Evolutionary conservation across 176 grass and related monocot genomes (phyloP).

Genomic region (Guadua angustifolia): DNA sequence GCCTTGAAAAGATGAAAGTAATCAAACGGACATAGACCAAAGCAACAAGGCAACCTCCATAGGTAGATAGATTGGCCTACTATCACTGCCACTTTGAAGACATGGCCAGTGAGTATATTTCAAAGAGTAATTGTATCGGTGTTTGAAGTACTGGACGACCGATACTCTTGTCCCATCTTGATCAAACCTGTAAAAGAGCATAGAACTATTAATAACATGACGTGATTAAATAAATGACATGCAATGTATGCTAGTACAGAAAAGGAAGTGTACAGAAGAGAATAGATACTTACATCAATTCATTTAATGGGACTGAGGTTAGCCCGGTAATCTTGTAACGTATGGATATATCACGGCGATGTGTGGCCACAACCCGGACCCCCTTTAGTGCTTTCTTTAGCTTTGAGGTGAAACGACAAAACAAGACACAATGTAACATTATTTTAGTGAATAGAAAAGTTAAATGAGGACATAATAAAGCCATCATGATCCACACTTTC

Average conservation of each 20-base stretch:
- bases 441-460: not conserved
- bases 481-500: constrained; percentile 37
- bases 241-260: not conserved
- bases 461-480: not conserved
- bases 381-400: constrained; percentile 76
- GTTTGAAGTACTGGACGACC: constrained; percentile 70
- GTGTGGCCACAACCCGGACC: constrained; percentile 61
- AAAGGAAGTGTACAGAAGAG: not conserved
- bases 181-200: constrained; percentile 65
- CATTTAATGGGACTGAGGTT: constrained; percentile 47
- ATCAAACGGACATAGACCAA: constrained; percentile 3
- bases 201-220: not conserved
- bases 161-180: constrained; percentile 42
- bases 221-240: not conserved
- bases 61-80: constrained; percentile 64
- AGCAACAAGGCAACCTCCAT: constrained; percentile 58
- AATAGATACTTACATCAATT: constrained; percentile 47
- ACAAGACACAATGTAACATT: not conserved
- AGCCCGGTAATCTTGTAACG: constrained; percentile 66
- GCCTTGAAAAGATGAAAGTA: not conserved
- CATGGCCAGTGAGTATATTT: constrained; percentile 65
- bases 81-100: constrained; percentile 68
- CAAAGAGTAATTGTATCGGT: constrained; percentile 47
- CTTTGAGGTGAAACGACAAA: constrained; percentile 32
- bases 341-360: constrained; percentile 51